Conservation (phyloP, 2,329 filamentous ascomycete genomes). For the Diaporthe caulivora region DNA sequence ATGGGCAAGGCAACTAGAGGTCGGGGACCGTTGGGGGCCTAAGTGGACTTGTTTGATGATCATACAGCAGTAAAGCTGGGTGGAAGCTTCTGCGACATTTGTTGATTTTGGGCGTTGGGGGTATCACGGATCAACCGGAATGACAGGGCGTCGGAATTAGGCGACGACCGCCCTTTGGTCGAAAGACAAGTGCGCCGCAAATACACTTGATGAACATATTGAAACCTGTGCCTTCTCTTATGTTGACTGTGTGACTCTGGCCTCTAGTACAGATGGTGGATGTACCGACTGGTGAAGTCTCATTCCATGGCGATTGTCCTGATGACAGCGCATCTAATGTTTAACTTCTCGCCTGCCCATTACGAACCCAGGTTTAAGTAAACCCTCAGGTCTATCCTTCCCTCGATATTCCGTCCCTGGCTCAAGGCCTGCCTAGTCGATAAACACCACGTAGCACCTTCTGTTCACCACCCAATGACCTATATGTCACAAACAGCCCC, state of each 20-base stretch:
- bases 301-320: too few species aligned
- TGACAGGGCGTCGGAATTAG: constrained; percentile 42
- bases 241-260: background rate
- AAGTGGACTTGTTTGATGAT: constrained; percentile 33
- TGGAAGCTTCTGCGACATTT: constrained; percentile 32
- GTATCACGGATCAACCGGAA: constrained; percentile 42
- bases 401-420: background rate
- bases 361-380: background rate
- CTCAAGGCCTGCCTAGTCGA: background rate
- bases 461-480: constrained; percentile 43
- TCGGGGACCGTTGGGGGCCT: constrained; percentile 23
- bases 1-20: constrained; percentile 34
- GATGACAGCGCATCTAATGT: background rate
- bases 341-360: background rate
- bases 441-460: background rate
- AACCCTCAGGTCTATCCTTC: background rate
- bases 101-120: constrained; percentile 45
- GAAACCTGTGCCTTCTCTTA: background rate
- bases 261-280: background rate
- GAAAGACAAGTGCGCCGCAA: constrained; percentile 36
- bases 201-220: constrained; percentile 43
- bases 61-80: constrained; percentile 33
- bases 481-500: background rate
- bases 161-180: constrained; percentile 40
- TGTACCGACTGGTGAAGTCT: background rate